Conservation (phyloP, 345 rosid genomes). For the Linum trigynum region DNA sequence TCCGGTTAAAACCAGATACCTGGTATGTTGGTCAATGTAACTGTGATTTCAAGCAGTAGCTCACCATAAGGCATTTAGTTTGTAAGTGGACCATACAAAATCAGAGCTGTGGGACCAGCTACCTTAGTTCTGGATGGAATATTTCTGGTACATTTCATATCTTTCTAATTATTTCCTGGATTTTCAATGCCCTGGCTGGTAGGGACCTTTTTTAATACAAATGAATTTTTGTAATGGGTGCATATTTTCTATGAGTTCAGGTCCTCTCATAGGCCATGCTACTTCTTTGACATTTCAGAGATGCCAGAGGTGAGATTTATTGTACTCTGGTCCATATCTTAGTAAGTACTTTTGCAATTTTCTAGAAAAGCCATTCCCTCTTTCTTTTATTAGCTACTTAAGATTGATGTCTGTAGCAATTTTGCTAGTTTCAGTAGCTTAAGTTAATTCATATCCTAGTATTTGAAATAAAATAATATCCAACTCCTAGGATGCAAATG, state of each 20-base stretch:
- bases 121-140: not conserved
- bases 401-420: not conserved
- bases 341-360: not conserved
- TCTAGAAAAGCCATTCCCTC: not conserved
- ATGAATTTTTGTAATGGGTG: not conserved
- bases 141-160: not conserved
- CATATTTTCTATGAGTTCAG: slow-evolving; percentile 11
- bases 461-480: no score
- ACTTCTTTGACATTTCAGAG: slow-evolving; percentile 4
- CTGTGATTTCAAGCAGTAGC: slow-evolving; percentile 4
- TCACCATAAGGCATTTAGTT: slow-evolving; percentile 2
- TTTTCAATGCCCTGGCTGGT: slow-evolving; percentile 8
- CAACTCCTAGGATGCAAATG: no score
- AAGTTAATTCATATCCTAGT: no score
- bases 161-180: slow-evolving; percentile 3
- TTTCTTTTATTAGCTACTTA: not conserved
- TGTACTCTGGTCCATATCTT: not conserved
- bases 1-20: not conserved
- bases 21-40: not conserved
- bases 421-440: no score
- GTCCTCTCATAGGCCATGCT: slow-evolving; percentile 5
- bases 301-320: not conserved
- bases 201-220: not conserved
- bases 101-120: not conserved
- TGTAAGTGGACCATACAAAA: slow-evolving; percentile 11